Percentiles rank a stretch among this genome's conserved stretches.
Conservation (phyloP, 208 protist species). For the Wallacemonas sp. region DNA sequence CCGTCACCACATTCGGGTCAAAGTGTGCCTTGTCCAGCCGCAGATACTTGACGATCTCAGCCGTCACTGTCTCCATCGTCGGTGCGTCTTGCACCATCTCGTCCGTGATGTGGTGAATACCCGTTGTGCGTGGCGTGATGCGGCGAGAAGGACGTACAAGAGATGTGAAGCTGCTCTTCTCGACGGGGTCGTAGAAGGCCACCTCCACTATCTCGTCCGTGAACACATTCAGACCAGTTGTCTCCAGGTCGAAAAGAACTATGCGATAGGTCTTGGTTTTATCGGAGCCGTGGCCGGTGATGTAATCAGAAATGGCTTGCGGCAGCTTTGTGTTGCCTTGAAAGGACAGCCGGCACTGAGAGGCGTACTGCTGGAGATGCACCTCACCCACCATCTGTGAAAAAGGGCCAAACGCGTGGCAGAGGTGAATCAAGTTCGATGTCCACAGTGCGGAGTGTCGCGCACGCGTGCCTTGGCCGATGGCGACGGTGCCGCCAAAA, state of each 20-base stretch:
- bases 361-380: constrained; percentile 80
- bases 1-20: constrained; percentile 55
- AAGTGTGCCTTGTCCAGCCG: constrained; percentile 40
- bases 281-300: constrained; percentile 32
- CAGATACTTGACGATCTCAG: constrained; percentile 64
- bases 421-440: constrained; percentile 79
- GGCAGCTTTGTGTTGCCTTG: constrained; percentile 26
- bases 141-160: constrained; percentile 69
- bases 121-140: constrained; percentile 62
- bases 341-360: constrained; percentile 34
- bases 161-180: constrained; percentile 70
- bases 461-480: constrained; percentile 34
- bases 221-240: constrained; percentile 76
- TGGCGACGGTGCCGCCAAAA: constrained; percentile 66
- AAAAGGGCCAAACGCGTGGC: constrained; percentile 63
- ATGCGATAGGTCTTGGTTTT: constrained; percentile 43
- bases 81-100: constrained; percentile 64
- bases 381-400: constrained; percentile 45
- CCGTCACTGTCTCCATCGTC: constrained; percentile 47
- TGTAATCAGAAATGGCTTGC: constrained; percentile 35
- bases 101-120: constrained; percentile 88
- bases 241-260: constrained; percentile 87
- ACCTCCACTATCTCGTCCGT: constrained; percentile 87
- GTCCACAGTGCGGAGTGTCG: constrained; percentile 44
- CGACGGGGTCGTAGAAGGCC: constrained; percentile 81